Evolutionary conservation across 208 protist species (phyloP), one percentile per base, ranked within the genome.

Genomic region (Crithidia mellificae): DNA sequence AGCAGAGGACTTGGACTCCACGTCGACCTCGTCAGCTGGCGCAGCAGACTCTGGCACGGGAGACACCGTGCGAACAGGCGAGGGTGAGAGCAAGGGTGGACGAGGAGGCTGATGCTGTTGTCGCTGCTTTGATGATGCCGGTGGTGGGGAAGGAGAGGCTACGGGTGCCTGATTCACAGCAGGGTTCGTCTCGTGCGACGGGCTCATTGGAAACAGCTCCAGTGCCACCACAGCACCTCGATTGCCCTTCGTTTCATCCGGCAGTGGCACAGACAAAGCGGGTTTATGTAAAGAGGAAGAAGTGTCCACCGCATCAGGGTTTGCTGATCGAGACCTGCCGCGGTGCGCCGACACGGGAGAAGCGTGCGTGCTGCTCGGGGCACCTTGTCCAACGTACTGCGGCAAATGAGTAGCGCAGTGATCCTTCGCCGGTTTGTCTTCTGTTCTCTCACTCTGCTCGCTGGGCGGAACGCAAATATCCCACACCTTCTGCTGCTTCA

Each of bases 341-440:
- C 7, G 41, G 0, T 25, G 56, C 39, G 19, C 7, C 2, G 41
- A 32, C 22, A 50, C 56, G 12, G 56, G 38, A 4, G 54, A 46
- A 11, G n/a, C 20, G 9, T 20, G 3, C 20, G 8, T 14, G 20
- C 20, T 3, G 8, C 17, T 29, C 2, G 20, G 6, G 3, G 7
- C 51, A 22, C 51, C 51, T 20, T 56, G 30, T 25, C 19, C 15
- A 20, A 56, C 51, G 14, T 56, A 56, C 29, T 56, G 36, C 51
- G 20, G 51, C 30, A 36, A 19, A 25, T n/a, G 19, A 11, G 51
- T 39, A 14, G 30, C 2, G 30, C 20, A 14, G 19, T 6, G 51
- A 15, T 39, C 51, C 19, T 25, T 17, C 5, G 30, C 25, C 15
- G 7, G 2, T 9, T 14, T 36, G 7, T 14, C 15, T 9, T 39